These are phyloP conservation scores for Magnolia officinalis DNA, from an alignment of 164 flowering plant genomes.

Conservation along the genomic window DNA sequence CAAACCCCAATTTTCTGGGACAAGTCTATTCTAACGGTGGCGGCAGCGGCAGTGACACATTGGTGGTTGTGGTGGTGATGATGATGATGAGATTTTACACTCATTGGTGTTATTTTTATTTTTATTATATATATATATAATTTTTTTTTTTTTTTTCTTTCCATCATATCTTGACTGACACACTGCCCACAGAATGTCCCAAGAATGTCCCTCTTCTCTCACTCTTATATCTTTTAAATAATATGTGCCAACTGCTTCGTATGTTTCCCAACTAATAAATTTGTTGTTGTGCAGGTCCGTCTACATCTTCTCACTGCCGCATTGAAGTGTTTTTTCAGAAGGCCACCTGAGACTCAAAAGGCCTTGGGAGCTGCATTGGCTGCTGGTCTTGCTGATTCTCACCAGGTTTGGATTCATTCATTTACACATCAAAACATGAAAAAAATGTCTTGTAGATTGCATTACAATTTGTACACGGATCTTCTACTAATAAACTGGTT, in stretches of 20 bases:
- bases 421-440: neutral
- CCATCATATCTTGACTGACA: too few relatives aligned
- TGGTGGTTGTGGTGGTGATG: too few relatives aligned
- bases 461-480: neutral
- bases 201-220: too few relatives aligned
- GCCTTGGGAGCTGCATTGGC: conserved; percentile 88
- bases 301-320: conserved; percentile 93
- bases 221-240: neutral
- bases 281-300: conserved; percentile 58
- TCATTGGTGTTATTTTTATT: too few relatives aligned
- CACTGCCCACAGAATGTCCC: too few relatives aligned
- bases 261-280: neutral
- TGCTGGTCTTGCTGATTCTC: conserved; percentile 89
- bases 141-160: too few relatives aligned
- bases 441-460: neutral
- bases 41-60: too few relatives aligned
- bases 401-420: conserved; percentile 53
- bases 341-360: conserved; percentile 93
- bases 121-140: too few relatives aligned
- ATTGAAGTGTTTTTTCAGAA: conserved; percentile 89
- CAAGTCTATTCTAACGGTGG: too few relatives aligned
- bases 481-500: conserved; percentile 18
- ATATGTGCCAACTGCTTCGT: neutral
- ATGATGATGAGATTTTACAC: too few relatives aligned
- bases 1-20: too few relatives aligned